These are phyloP conservation scores for Xanthoceras sorbifolium DNA, from an alignment of 345 rosid genomes.

Conservation along the genomic window DNA sequence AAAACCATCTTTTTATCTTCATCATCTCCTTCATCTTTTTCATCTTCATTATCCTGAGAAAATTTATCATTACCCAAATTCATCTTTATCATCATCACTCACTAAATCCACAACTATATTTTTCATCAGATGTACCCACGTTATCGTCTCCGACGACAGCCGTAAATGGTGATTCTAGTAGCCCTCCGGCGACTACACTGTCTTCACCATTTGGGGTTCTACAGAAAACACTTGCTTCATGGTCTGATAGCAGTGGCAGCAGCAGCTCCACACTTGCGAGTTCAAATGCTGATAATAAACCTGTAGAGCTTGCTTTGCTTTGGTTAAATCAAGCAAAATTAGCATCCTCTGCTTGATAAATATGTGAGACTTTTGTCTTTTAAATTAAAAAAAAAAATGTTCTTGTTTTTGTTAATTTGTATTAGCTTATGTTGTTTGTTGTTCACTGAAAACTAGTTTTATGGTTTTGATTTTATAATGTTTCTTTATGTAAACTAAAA, in stretches of 20 bases:
- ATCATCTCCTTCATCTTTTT: too few species aligned
- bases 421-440: neutral
- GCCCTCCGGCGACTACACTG: conserved; percentile 34
- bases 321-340: conserved; percentile 38
- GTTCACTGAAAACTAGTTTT: neutral
- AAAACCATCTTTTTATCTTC: too few species aligned
- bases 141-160: conserved; percentile 26
- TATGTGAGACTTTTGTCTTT: neutral
- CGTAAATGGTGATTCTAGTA: conserved; percentile 28
- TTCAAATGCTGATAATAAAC: conserved; percentile 29
- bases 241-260: conserved; percentile 62
- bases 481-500: neutral
- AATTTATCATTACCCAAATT: too few species aligned
- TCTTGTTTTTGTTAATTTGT: neutral
- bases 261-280: conserved; percentile 47
- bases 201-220: conserved; percentile 64
- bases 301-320: conserved; percentile 34
- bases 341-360: conserved; percentile 4
- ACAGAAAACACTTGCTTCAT: conserved; percentile 51
- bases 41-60: too few species aligned
- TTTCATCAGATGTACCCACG: too few species aligned
- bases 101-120: too few species aligned
- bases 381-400: neutral
- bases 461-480: neutral
- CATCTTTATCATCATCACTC: too few species aligned